These are phyloP conservation scores for Trichoderma hamatum DNA, from an alignment of 2,329 filamentous ascomycete species.

Conservation along the genomic window DNA sequence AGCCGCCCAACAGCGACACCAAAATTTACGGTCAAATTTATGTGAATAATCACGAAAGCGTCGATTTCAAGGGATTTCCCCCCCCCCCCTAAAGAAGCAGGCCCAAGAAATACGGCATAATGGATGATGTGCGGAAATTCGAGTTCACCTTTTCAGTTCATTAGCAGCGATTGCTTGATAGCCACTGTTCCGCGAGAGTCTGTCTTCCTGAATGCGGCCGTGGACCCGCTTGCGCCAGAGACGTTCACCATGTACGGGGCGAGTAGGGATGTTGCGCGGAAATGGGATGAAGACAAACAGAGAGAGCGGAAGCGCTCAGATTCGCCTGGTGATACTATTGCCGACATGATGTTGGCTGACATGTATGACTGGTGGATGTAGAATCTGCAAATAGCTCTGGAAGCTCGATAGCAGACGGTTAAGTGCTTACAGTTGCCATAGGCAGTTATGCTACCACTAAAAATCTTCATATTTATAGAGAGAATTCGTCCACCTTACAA, in stretches of 20 bases:
- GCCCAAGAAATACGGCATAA: neutral
- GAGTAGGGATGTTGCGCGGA: neutral
- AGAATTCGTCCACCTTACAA: neutral
- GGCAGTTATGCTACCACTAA: neutral
- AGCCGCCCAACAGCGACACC: neutral
- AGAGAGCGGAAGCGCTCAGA: neutral
- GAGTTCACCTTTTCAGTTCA: neutral
- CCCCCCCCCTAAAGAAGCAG: neutral
- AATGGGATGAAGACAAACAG: too few relatives aligned
- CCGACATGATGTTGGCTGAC: too few relatives aligned
- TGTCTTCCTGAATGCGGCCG: neutral
- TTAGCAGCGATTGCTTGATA: neutral
- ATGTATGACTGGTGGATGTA: too few relatives aligned
- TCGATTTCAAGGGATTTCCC: fast-evolving
- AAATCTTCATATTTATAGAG: neutral
- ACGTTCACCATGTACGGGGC: neutral
- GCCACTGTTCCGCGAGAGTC: neutral
- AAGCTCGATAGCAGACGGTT: too few relatives aligned
- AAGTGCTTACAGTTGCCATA: neutral
- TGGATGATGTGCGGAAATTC: neutral
- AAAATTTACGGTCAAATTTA: neutral
- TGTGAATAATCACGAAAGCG: fast-evolving
- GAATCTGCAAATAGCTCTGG: neutral
- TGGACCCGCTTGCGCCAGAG: neutral
- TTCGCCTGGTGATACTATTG: too few relatives aligned